Conservation (phyloP, 306 rosid species). For the Casuarina equisetifolia region DNA sequence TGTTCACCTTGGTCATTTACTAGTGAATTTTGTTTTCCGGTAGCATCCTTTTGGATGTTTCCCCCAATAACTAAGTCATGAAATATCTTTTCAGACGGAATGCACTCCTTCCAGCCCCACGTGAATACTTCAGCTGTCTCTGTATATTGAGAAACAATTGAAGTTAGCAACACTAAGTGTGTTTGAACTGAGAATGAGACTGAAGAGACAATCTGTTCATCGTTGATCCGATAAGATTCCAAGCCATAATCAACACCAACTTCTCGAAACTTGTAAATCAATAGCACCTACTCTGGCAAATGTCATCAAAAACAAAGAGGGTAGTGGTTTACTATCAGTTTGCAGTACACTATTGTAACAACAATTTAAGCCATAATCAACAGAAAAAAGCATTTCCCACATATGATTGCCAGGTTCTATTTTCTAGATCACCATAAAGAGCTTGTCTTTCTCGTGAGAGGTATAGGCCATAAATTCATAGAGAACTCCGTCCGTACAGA, state of each 20-base stretch:
- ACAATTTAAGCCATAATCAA: background rate
- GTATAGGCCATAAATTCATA: background rate
- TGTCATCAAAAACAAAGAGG: background rate
- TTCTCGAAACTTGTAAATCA: background rate
- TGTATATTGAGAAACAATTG: slow-evolving; percentile 28
- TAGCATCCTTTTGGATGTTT: slow-evolving; percentile 46
- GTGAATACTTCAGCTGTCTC: slow-evolving; percentile 70
- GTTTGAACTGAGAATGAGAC: background rate
- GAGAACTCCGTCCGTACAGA: background rate
- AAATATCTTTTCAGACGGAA: slow-evolving; percentile 69
- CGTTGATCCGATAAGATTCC: background rate
- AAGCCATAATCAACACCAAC: background rate
- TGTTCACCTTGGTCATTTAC: slow-evolving; percentile 63
- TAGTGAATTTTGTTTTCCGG: slow-evolving; percentile 47
- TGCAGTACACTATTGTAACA: background rate
- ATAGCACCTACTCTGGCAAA: background rate
- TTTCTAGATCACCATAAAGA: background rate
- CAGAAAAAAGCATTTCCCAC: background rate
- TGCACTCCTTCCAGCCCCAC: slow-evolving; percentile 98
- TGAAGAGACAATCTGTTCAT: background rate
- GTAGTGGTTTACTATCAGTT: background rate
- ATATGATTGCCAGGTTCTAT: background rate
- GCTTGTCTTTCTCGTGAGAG: background rate
- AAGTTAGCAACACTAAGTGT: background rate
- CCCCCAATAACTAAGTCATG: slow-evolving; percentile 50